phyloP scores from a whole-genome alignment of 371 early-diverging fungal genomes.

The Nematocida ausubeli region DNA sequence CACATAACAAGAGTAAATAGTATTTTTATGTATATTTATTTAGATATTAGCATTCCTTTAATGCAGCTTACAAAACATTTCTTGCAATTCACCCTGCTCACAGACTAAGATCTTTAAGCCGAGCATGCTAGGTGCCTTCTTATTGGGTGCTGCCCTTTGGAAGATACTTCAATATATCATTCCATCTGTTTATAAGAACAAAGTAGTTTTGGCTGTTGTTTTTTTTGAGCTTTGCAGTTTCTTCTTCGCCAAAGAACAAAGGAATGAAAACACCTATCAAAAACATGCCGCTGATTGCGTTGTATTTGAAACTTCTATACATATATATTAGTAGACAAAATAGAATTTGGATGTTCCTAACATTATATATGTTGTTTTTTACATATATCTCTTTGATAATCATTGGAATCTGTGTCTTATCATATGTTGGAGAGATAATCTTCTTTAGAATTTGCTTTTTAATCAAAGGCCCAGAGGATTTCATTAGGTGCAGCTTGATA shows the following conservation, averaged over 20 bases:
- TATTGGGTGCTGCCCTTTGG: constrained; percentile 29
- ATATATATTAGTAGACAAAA: constrained; percentile 7
- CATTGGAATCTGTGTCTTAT: background rate
- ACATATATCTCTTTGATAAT: background rate
- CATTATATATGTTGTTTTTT: background rate
- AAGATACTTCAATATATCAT: constrained; percentile 18
- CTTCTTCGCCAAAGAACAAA: constrained; percentile 10
- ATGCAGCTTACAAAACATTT: too few species aligned
- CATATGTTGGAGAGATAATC: background rate
- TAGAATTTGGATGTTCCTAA: constrained; percentile 8
- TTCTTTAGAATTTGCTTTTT: background rate
- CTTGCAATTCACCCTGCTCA: too few species aligned
- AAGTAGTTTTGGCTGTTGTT: background rate
- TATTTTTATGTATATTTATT: too few species aligned
- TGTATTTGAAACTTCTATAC: background rate
- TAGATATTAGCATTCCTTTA: too few species aligned
- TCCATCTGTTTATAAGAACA: constrained; percentile 6
- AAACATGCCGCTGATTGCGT: background rate
- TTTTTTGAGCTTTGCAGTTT: background rate
- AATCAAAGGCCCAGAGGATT: background rate
- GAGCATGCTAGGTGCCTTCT: too few species aligned
- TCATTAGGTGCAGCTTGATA: constrained; percentile 15
- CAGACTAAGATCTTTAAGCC: too few species aligned
- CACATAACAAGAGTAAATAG: too few species aligned
- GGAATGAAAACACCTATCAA: constrained; percentile 23